phyloP scores from a whole-genome alignment of 192 early-diverging fungal genomes.

The Dissophora ornata region DNA sequence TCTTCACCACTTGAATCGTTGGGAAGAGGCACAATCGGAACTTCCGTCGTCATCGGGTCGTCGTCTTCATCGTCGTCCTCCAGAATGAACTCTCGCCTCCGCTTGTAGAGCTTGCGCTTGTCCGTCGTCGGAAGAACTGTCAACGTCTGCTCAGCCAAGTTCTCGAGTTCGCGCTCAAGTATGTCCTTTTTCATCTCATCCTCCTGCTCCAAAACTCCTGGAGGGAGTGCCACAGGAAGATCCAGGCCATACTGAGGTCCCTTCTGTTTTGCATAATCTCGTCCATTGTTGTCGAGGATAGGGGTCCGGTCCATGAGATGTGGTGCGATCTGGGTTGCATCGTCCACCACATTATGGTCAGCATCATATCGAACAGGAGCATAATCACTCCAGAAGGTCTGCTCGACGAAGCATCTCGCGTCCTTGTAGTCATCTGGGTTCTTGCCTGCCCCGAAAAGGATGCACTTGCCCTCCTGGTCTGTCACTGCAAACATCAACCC shows the following conservation, averaged over 20 bases:
- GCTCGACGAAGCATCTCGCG: conserved; percentile 69
- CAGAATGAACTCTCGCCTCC: conserved; percentile 39
- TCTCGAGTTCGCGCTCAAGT: conserved; percentile 62
- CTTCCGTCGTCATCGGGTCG: conserved; percentile 56
- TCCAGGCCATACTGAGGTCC: conserved; percentile 67
- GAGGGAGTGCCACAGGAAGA: conserved; percentile 60
- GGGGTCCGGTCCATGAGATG: conserved; percentile 70
- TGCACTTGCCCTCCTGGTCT: conserved; percentile 76
- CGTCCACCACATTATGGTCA: conserved; percentile 76
- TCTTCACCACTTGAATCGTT: conserved; percentile 74
- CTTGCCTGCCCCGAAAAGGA: conserved; percentile 75
- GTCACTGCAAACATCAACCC: conserved; percentile 80
- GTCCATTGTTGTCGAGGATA: conserved; percentile 75
- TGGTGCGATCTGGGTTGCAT: conserved; percentile 75
- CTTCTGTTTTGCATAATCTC: conserved; percentile 71
- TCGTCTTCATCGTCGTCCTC: conserved; percentile 54
- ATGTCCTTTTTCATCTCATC: conserved; percentile 58
- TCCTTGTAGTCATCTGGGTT: conserved; percentile 59
- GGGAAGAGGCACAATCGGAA: conserved; percentile 61
- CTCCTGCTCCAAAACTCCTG: conserved; percentile 61
- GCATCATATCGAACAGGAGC: conserved; percentile 72
- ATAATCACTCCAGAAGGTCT: conserved; percentile 84
- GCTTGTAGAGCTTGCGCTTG: conserved; percentile 38
- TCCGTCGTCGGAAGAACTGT: conserved; percentile 49
- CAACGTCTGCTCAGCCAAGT: conserved; percentile 52